Base-by-base conservation (phyloP, 2,329 filamentous ascomycete species). In the Periconia sp. region DNA sequence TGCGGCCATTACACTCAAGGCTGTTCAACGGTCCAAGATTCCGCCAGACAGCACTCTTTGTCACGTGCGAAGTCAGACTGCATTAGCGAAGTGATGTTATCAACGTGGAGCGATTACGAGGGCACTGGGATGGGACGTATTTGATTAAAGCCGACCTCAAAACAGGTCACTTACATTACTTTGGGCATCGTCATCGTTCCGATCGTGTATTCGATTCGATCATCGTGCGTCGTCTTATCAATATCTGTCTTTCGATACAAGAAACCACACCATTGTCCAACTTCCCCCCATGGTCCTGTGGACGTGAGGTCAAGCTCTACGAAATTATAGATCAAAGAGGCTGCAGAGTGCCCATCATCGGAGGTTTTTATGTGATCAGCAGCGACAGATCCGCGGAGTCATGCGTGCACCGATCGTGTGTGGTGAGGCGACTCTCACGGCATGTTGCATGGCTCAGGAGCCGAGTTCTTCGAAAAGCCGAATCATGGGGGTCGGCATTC, bases 401-500 rank as follows among this genome's bases (percentile, higher is more conserved):
- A 5, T 13, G 11, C 15, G 13, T 14, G 15, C 33, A 37, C 33
- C 33, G 33, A 37, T 37, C 11, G 13, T 5, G 33, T 37, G 6
- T n/a, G 11, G 33, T 37, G 33, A 14, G 33, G 33, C 15, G 10
- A 37, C 33, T 37, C 33, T 13, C 33, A 37, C 33, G 15, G 33
- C 15, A 14, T 8, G 20, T 43, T 19, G 3, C 41, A 15, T 13
- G 17, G 11, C 41, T 7, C 17, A 19, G 41, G 9, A 19, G 41
- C 20, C 20, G 17, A 43, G 17, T 7, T 19, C 17, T 43, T 41
- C 45, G 41, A 20, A 51, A 27, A 47, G 59, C 61, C 62, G 63
- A 66, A 57, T 55, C 50, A 54, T 54, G 57, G 59, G 64, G 62
- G 53, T 46, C 57, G 60, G 60, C 62, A 55, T 64, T 64, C 58